Evolutionary conservation across 2,329 filamentous ascomycete genomes (phyloP), one percentile per base, ranked within the genome.

Genomic region (Botrytis fabae): DNA sequence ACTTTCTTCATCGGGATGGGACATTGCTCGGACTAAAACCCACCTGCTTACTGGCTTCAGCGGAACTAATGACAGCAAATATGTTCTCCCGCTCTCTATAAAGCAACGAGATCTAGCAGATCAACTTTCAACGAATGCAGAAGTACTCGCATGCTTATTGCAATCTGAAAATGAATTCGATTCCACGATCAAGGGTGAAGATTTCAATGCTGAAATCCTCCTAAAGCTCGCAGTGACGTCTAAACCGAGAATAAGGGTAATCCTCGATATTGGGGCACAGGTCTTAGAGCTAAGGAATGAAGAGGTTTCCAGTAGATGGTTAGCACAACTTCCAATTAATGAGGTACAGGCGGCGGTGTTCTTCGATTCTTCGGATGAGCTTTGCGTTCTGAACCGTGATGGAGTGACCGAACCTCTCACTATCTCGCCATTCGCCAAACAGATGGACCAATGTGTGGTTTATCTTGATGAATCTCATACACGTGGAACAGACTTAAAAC

Each of bases 401-500:
- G 86, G 85, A 0, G 78, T 79, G 0, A 75, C 85, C 0, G 86
- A 90, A 54, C 78, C 81, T 0, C 82, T 94, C 0, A 84, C 86
- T 5, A 85, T 83, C 0, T 94, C 92, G 0, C 85, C 90, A 0
- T 93, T 88, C 76, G 80, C 82, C 0, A 82, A 84, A 0, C 85
- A 89, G 6, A 81, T 91, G 0, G 87, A 88, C 5, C 76, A 4
- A 91, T 88, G 91, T 71, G 79, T 93, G 0, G 84, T 94, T 0
- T 94, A 90, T 71, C 83, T 95, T 0, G 92, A 94, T 68, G 89
- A 94, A 73, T 86, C 87, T 0, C 91, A 94, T 74, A 93, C 91
- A 0, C 81, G 92, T 74, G 92, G 92, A 0, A 93, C 87, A 0
- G 92, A 95, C 75, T 78, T 94, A 0, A 87, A 86, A 48, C 80